Percentiles rank a stretch among this genome's conserved stretches.
Evolutionary conservation across 306 rosid genomes (phyloP).

Genomic region (Trichosanthes truncata): DNA sequence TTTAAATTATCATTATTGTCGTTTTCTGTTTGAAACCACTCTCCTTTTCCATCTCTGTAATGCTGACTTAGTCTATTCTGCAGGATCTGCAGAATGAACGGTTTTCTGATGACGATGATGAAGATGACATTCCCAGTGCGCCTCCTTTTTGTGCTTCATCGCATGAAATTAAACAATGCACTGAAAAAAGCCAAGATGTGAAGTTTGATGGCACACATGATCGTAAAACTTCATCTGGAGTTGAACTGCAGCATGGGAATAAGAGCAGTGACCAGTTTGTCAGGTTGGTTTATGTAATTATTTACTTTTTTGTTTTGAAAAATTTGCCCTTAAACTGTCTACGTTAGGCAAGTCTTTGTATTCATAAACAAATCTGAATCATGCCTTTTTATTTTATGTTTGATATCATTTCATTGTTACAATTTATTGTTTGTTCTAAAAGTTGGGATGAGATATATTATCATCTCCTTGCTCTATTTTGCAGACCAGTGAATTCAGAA

Average conservation of each 20-base stretch:
- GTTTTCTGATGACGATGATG: constrained; percentile 60
- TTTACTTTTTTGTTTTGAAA: neutral
- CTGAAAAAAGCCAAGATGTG: constrained; percentile 30
- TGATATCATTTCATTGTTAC: neutral
- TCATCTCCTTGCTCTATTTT: constrained; percentile 13
- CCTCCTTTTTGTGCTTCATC: constrained; percentile 61
- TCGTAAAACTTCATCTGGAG: constrained; percentile 20
- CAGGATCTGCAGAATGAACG: constrained; percentile 37
- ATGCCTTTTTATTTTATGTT: neutral
- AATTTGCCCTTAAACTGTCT: neutral
- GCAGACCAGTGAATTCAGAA: constrained; percentile 58
- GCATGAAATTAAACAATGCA: constrained; percentile 46
- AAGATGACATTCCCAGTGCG: constrained; percentile 72
- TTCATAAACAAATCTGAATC: neutral
- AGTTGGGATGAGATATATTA: constrained; percentile 1
- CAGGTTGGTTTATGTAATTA: constrained; percentile 37
- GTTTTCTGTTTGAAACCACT: neutral
- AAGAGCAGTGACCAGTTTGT: constrained; percentile 38
- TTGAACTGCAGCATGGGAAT: constrained; percentile 23
- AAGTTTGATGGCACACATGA: constrained; percentile 21
- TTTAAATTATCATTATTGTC: neutral
- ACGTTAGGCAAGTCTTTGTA: neutral
- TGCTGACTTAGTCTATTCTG: constrained; percentile 17
- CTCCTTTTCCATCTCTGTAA: neutral
- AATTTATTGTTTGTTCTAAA: neutral